A percentile compares a stretch with the other conserved stretches of the same genome.
These are phyloP conservation scores for Bertia moriformis DNA, from an alignment of 2,329 filamentous ascomycete genomes.

Conservation along the genomic window DNA sequence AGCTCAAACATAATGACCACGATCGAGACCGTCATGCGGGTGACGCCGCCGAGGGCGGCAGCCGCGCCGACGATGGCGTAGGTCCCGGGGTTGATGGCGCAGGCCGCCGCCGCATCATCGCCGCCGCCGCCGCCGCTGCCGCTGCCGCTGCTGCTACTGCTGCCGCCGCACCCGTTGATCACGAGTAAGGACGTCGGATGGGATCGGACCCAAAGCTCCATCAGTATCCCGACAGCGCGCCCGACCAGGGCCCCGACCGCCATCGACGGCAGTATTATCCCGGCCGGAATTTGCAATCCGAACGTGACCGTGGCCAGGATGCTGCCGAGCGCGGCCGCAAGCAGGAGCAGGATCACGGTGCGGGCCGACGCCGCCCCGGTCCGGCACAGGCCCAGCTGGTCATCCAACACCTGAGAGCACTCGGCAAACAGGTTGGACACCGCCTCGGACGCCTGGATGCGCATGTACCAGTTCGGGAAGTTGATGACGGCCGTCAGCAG, in stretches of 20 bases:
- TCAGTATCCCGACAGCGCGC: constrained; percentile 73
- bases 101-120: too few relatives aligned
- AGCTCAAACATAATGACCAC: constrained; percentile 99
- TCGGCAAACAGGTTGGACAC: constrained; percentile 87
- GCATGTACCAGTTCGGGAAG: constrained; percentile 93
- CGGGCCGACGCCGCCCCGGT: constrained; percentile 68
- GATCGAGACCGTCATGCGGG: constrained; percentile 92
- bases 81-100: constrained; percentile 81
- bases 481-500: constrained; percentile 77
- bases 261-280: constrained; percentile 91
- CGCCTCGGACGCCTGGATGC: constrained; percentile 78
- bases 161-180: too few relatives aligned
- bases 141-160: too few relatives aligned
- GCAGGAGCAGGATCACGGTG: constrained; percentile 68
- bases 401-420: constrained; percentile 67
- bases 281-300: constrained; percentile 83
- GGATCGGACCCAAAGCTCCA: constrained; percentile 74
- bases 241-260: constrained; percentile 85
- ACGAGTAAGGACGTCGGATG: constrained; percentile 70
- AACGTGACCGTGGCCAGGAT: constrained; percentile 79
- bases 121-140: too few relatives aligned
- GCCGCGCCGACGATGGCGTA: constrained; percentile 95
- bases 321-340: constrained; percentile 73
- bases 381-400: constrained; percentile 81
- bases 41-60: constrained; percentile 83